These are phyloP conservation scores for Starmera pachycereana DNA, from an alignment of 805 yeast genomes.

Conservation along the genomic window DNA sequence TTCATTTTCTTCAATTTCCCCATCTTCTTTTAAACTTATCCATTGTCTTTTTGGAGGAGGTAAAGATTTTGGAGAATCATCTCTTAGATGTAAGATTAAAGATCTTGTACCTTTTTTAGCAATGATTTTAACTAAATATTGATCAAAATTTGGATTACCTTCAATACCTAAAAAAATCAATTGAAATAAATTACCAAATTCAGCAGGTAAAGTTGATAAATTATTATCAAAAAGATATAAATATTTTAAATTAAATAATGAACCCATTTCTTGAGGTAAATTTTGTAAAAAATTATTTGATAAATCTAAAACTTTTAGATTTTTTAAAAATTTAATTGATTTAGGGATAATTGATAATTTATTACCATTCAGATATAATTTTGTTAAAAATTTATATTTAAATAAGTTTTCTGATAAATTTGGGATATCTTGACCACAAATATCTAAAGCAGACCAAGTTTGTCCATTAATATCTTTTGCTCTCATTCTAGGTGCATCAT, in stretches of 20 bases:
- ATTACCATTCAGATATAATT: constrained; percentile 82
- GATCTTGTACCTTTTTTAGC: constrained; percentile 82
- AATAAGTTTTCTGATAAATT: constrained; percentile 65
- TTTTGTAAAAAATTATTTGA: constrained; percentile 63
- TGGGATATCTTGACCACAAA: constrained; percentile 79
- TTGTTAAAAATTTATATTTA: constrained; percentile 75
- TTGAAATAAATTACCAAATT: constrained; percentile 77
- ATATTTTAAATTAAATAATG: constrained; percentile 69
- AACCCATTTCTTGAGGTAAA: constrained; percentile 80
- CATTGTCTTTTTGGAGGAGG: constrained; percentile 74
- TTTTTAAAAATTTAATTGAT: constrained; percentile 54
- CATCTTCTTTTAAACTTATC: constrained; percentile 71
- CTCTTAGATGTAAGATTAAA: constrained; percentile 71
- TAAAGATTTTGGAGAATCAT: constrained; percentile 58
- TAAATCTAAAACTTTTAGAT: constrained; percentile 74
- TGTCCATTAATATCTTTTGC: constrained; percentile 47
- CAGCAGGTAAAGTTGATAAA: constrained; percentile 64
- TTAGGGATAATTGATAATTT: constrained; percentile 59
- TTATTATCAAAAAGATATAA: constrained; percentile 84
- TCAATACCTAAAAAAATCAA: constrained; percentile 85
- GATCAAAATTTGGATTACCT: constrained; percentile 72
- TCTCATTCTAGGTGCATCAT: constrained; percentile 55
- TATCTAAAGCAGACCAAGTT: constrained; percentile 89
- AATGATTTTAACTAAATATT: constrained; percentile 50
- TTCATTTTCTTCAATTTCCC: constrained; percentile 35